Conservation (phyloP, 306 rosid genomes). For the Purshia tridentata region DNA sequence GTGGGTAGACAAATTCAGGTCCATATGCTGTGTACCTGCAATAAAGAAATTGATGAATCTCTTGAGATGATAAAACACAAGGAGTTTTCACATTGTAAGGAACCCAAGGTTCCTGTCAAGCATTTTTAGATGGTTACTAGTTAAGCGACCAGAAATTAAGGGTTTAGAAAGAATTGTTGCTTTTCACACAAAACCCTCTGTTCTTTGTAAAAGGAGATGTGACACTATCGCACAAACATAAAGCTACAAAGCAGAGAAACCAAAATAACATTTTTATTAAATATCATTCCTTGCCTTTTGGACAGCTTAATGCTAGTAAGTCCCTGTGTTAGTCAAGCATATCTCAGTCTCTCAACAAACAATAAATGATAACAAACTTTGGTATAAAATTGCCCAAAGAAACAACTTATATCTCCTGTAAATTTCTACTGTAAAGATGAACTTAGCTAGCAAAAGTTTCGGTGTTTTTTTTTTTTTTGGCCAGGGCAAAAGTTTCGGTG, state of each 20-base stretch:
- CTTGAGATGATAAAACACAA: background rate
- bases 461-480: too few relatives aligned
- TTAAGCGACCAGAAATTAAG: background rate
- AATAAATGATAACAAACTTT: background rate
- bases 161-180: background rate
- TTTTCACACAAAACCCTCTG: background rate
- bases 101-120: slow-evolving; percentile 5
- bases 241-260: background rate
- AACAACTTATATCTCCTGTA: background rate
- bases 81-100: background rate
- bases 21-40: slow-evolving; percentile 32
- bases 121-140: background rate
- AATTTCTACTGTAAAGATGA: background rate
- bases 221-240: background rate
- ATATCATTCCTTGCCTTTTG: background rate
- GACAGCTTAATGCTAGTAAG: background rate
- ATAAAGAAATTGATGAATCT: slow-evolving; percentile 6
- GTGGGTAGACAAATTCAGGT: slow-evolving; percentile 32
- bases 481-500: background rate
- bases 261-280: background rate
- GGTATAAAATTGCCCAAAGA: background rate
- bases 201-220: background rate
- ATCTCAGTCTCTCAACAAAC: background rate
- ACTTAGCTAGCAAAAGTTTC: background rate
- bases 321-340: background rate